Evolutionary conservation across 805 yeast species (phyloP).

Genomic region (Lachancea thermotolerans): DNA sequence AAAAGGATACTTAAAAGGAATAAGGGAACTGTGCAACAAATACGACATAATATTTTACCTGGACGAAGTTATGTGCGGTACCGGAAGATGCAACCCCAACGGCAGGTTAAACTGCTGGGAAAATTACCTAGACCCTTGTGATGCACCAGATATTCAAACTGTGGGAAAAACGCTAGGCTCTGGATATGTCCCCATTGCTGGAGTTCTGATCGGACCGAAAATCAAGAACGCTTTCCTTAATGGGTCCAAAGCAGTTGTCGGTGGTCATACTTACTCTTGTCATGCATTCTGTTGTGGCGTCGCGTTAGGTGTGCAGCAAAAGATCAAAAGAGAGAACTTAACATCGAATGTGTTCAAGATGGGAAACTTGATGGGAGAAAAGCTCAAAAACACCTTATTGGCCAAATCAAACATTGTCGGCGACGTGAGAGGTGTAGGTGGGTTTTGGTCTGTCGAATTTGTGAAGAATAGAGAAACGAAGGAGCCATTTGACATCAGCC

Average conservation of each 20-base stretch:
- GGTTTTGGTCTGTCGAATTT: conserved; percentile 52
- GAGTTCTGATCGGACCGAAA: conserved; percentile 37
- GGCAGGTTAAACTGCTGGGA: conserved; percentile 46
- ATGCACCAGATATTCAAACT: conserved; percentile 41
- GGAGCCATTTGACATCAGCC: conserved; percentile 37
- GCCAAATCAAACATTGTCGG: conserved; percentile 40
- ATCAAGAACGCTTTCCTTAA: conserved; percentile 33
- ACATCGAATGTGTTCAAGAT: conserved; percentile 38
- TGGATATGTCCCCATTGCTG: conserved; percentile 46
- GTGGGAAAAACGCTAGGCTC: conserved; percentile 45
- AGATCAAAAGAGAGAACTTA: conserved; percentile 30
- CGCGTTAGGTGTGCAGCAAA: conserved; percentile 41
- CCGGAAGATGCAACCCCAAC: conserved; percentile 39
- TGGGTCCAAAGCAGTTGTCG: conserved; percentile 37
- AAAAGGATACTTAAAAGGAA: conserved; percentile 42
- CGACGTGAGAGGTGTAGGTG: conserved; percentile 58
- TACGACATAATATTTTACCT: conserved; percentile 44
- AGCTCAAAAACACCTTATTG: conserved; percentile 32
- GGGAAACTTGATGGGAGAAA: conserved; percentile 39
- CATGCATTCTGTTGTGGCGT: conserved; percentile 43
- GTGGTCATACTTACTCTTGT: conserved; percentile 48
- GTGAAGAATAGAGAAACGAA: conserved; percentile 48
- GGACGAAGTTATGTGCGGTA: conserved; percentile 55
- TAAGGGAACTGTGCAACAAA: conserved; percentile 42
- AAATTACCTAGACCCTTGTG: conserved; percentile 34